phyloP scores from a whole-genome alignment of 331 rosid genomes.

The Pyracantha coccinea region DNA sequence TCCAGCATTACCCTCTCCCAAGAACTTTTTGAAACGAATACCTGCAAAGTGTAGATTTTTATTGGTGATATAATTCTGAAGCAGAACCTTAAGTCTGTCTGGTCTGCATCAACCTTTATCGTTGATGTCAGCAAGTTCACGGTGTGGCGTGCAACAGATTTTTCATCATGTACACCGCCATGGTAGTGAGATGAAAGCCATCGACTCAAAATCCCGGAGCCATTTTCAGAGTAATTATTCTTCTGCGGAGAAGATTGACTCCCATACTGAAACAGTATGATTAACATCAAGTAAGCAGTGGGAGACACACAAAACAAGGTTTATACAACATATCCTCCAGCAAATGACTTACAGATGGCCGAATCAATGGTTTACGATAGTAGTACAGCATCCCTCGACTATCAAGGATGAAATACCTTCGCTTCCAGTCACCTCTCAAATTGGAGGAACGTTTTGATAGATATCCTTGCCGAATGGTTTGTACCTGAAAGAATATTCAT shows the following conservation, averaged over 20 bases:
- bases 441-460: constrained; percentile 73
- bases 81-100: constrained; percentile 69
- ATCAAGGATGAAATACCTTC: constrained; percentile 75
- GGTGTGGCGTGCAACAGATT: constrained; percentile 49
- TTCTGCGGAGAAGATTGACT: constrained; percentile 41
- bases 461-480: constrained; percentile 67
- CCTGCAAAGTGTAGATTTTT: constrained; percentile 66
- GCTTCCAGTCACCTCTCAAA: constrained; percentile 78
- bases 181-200: constrained; percentile 71
- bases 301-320: constrained; percentile 7
- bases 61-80: constrained; percentile 67
- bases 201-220: constrained; percentile 59
- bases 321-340: constrained; percentile 13
- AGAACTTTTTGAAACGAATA: constrained; percentile 9
- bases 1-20: neutral
- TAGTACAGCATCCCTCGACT: constrained; percentile 69
- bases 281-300: constrained; percentile 15
- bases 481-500: constrained; percentile 35
- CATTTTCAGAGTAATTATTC: constrained; percentile 35
- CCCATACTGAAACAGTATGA: constrained; percentile 28
- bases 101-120: constrained; percentile 68
- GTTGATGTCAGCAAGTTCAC: constrained; percentile 72
- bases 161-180: constrained; percentile 64
- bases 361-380: constrained; percentile 63
- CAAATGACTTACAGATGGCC: constrained; percentile 44